Percentiles rank a stretch among this genome's conserved stretches.
These are phyloP conservation scores for Yamagishiella unicocca DNA, from an alignment of 139 green algal species.

Conservation along the genomic window DNA sequence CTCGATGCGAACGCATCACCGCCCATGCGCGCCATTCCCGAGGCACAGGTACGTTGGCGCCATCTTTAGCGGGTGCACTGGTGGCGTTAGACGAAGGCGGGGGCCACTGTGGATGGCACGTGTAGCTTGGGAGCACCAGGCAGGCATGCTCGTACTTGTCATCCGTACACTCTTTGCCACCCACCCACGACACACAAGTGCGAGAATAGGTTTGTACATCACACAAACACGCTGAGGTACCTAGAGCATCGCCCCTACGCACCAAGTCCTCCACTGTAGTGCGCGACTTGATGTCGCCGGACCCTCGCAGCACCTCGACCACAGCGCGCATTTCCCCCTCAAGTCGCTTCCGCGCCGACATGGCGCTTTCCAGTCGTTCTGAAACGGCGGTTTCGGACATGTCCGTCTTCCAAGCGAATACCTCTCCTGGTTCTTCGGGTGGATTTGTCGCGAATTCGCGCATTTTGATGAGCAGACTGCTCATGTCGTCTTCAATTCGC, in stretches of 20 bases:
- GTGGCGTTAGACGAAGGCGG: not conserved
- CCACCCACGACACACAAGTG: too few relatives aligned
- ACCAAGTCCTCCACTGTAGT: constrained; percentile 17
- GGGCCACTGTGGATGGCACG: not conserved
- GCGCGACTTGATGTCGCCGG: not conserved
- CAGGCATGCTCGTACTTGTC: not conserved
- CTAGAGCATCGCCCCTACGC: too few relatives aligned
- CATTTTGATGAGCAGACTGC: not conserved
- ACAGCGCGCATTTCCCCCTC: not conserved
- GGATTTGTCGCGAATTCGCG: not conserved
- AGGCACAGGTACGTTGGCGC: too few relatives aligned
- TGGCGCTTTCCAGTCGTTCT: not conserved
- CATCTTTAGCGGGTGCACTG: too few relatives aligned
- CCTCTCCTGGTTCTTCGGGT: not conserved
- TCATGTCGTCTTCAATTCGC: constrained; percentile 6
- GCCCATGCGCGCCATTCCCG: too few relatives aligned
- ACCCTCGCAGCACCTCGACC: not conserved
- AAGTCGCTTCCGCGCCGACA: not conserved
- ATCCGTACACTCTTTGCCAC: not conserved
- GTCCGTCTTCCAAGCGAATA: not conserved
- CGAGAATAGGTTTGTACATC: too few relatives aligned
- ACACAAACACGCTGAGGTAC: too few relatives aligned
- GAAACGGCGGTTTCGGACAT: not conserved
- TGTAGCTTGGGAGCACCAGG: not conserved
- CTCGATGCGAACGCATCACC: too few relatives aligned